Conservation (phyloP, 768 basidiomycete genomes). For the Suillus hirtellus region DNA sequence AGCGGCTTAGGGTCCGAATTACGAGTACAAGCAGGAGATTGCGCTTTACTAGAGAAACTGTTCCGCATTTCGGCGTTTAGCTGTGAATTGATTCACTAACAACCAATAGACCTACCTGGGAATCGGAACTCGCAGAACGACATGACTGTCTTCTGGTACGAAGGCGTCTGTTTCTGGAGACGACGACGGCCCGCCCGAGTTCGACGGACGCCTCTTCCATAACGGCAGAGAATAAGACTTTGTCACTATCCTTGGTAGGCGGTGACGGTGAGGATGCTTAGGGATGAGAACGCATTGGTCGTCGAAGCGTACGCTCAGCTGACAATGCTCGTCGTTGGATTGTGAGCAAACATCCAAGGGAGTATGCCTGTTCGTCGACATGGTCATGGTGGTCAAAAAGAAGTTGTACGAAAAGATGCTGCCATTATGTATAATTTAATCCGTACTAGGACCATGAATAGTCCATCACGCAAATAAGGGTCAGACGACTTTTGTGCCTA, state of each 20-base stretch:
- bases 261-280: conserved; percentile 42
- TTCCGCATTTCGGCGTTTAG: not conserved
- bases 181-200: conserved; percentile 15
- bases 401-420: not conserved
- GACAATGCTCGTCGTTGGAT: conserved; percentile 20
- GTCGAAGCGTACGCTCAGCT: conserved; percentile 62
- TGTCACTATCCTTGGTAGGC: conserved; percentile 53
- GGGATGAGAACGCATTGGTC: conserved; percentile 75
- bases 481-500: conserved; percentile 6
- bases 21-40: conserved; percentile 42
- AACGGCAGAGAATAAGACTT: conserved; percentile 71
- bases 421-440: conserved; percentile 1
- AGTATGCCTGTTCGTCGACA: not conserved
- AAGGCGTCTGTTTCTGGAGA: conserved; percentile 25
- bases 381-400: conserved; percentile 4
- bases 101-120: conserved; percentile 49
- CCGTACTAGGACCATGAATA: not conserved
- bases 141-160: conserved; percentile 40
- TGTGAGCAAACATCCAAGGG: not conserved
- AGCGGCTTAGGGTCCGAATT: conserved; percentile 37
- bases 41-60: conserved; percentile 46
- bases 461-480: not conserved
- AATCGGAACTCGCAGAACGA: conserved; percentile 61
- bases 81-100: not conserved
- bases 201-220: conserved; percentile 48